Evolutionary conservation across 352 stramenopile species (phyloP).

Genomic region (Discostella stelligera): DNA sequence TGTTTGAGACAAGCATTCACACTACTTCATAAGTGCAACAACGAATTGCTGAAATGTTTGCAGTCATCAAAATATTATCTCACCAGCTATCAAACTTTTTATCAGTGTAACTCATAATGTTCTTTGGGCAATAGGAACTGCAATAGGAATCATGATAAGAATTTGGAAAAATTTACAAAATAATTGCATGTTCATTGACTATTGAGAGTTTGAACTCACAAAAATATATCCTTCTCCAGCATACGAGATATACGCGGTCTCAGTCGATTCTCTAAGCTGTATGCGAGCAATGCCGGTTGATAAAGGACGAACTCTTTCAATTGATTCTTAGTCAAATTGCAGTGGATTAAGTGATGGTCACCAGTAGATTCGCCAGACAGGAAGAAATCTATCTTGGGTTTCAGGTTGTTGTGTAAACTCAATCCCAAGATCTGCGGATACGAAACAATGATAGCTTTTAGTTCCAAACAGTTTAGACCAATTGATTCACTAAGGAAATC

Average conservation of each 20-base stretch:
- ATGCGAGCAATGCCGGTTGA: constrained; percentile 56
- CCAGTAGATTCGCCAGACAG: background rate
- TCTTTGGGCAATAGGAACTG: constrained; percentile 38
- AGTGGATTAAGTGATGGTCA: constrained; percentile 21
- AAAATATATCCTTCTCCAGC: constrained; percentile 40
- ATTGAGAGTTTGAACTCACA: constrained; percentile 3
- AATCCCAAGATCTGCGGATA: constrained; percentile 60
- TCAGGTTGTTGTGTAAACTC: constrained; percentile 48
- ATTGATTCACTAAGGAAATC: constrained; percentile 42
- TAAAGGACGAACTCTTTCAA: constrained; percentile 60
- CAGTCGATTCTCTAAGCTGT: constrained; percentile 43
- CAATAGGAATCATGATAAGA: background rate
- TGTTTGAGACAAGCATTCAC: background rate
- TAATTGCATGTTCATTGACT: too few species aligned
- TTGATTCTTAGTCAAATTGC: constrained; percentile 33
- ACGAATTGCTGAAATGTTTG: background rate
- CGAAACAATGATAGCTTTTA: constrained; percentile 36
- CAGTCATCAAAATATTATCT: background rate
- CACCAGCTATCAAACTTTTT: constrained; percentile 51
- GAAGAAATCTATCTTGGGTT: constrained; percentile 53
- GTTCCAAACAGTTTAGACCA: constrained; percentile 26
- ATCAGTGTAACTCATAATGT: constrained; percentile 58
- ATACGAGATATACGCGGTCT: constrained; percentile 47
- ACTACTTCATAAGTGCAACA: background rate
- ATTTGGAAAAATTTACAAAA: too few species aligned